A percentile compares a stretch with the other conserved stretches of the same genome.
phyloP scores from a whole-genome alignment of 768 basidiomycete genomes.

The Rhizopogon salebrosus region DNA sequence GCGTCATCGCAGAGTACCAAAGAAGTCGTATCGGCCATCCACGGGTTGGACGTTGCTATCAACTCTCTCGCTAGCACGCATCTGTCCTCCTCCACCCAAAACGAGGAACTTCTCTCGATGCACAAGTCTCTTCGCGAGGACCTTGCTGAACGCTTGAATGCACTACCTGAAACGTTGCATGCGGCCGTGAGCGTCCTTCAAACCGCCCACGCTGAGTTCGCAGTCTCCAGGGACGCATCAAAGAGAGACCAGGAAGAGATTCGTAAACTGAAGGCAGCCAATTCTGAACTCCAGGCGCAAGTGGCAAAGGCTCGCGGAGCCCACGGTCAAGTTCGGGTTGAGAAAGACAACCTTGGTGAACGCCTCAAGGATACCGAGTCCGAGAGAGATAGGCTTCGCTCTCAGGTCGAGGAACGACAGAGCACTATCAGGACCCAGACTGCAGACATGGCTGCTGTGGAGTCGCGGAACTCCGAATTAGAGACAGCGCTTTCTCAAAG shows the following conservation, averaged over 20 bases:
- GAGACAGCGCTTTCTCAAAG: slow-evolving; percentile 74
- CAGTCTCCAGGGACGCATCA: slow-evolving; percentile 47
- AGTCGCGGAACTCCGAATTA: slow-evolving; percentile 51
- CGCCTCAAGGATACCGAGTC: slow-evolving; percentile 54
- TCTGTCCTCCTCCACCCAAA: slow-evolving; percentile 41
- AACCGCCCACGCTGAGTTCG: slow-evolving; percentile 56
- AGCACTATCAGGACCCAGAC: slow-evolving; percentile 35
- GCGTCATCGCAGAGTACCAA: slow-evolving; percentile 11
- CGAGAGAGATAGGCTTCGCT: slow-evolving; percentile 59
- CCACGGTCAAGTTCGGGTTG: slow-evolving; percentile 74
- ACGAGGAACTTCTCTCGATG: slow-evolving; percentile 41
- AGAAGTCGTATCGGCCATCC: slow-evolving; percentile 30
- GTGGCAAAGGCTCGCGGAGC: slow-evolving; percentile 72
- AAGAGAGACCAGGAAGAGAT: slow-evolving; percentile 69
- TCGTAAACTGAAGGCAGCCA: slow-evolving; percentile 44
- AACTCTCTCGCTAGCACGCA: slow-evolving; percentile 49
- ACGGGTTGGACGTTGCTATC: slow-evolving; percentile 43
- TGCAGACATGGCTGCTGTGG: slow-evolving; percentile 41
- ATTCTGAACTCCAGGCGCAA: slow-evolving; percentile 68
- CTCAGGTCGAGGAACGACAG: slow-evolving; percentile 53
- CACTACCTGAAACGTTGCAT: slow-evolving; percentile 56
- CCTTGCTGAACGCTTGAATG: slow-evolving; percentile 46
- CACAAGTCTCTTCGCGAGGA: slow-evolving; percentile 51
- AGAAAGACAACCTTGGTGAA: slow-evolving; percentile 70
- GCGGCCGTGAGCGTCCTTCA: slow-evolving; percentile 52